Conservation (phyloP, 2,329 filamentous ascomycete genomes). For the Penicillium hordei region DNA sequence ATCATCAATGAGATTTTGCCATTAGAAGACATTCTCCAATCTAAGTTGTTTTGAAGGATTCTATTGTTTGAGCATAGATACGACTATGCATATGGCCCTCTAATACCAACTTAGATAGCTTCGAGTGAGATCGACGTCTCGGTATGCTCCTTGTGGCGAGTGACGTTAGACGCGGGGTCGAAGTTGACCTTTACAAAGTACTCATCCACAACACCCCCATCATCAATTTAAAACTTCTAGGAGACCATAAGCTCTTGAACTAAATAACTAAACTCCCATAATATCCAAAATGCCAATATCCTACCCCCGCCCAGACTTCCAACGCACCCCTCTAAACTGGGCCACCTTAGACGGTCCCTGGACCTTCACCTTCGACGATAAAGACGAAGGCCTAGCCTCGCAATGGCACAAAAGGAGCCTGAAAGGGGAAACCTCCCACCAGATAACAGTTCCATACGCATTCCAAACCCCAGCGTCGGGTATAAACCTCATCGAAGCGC, state of each 20-base stretch:
- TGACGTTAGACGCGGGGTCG: slow-evolving; percentile 18
- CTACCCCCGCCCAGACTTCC: slow-evolving; percentile 67
- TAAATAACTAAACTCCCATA: not conserved
- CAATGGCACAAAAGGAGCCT: slow-evolving; percentile 55
- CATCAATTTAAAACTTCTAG: not conserved
- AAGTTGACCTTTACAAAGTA: not conserved
- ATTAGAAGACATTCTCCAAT: slow-evolving; percentile 12
- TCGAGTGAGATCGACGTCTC: not conserved
- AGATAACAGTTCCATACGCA: slow-evolving; percentile 64
- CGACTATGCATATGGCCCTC: not conserved
- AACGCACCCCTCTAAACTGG: slow-evolving; percentile 58
- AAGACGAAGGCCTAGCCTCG: slow-evolving; percentile 55
- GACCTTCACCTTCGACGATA: slow-evolving; percentile 66
- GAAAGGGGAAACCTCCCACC: slow-evolving; percentile 42
- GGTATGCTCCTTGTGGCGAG: not conserved
- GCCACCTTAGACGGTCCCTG: slow-evolving; percentile 62
- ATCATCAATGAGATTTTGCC: slow-evolving; percentile 27
- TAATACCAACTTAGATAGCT: not conserved
- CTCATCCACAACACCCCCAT: not conserved
- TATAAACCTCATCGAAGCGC: slow-evolving; percentile 60
- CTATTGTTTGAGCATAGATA: not conserved
- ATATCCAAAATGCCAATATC: slow-evolving; percentile 10
- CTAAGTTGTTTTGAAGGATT: not conserved
- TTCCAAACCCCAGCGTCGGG: slow-evolving; percentile 66
- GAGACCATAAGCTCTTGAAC: not conserved